A percentile compares a stretch with the other conserved stretches of the same genome.
These are phyloP conservation scores for Laetiporus sulphureus DNA, from an alignment of 1,284 basidiomycete species.

Conservation along the genomic window DNA sequence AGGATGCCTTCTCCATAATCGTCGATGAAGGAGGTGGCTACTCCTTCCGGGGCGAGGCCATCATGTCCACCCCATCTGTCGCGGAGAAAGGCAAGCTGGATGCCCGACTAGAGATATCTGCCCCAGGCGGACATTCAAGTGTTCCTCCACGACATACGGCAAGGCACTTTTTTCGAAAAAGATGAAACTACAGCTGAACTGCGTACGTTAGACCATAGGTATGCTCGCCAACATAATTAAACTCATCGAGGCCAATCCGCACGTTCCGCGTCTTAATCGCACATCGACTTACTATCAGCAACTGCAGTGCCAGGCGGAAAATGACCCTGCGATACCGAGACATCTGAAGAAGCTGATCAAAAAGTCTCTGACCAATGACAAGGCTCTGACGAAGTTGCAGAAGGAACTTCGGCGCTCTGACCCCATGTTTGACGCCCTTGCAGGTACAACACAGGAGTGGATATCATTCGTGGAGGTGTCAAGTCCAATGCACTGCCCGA, in stretches of 20 bases:
- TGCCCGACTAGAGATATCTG: constrained; percentile 41
- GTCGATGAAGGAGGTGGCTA: constrained; percentile 45
- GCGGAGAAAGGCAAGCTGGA: constrained; percentile 65
- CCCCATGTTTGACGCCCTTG: constrained; percentile 27
- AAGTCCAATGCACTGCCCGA: constrained; percentile 55
- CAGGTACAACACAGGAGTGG: constrained; percentile 65
- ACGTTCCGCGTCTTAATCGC: constrained; percentile 28
- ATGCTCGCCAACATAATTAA: constrained; percentile 45
- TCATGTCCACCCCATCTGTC: constrained; percentile 44
- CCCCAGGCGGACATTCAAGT: constrained; percentile 64
- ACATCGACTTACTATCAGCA: constrained; percentile 21
- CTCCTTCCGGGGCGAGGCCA: constrained; percentile 25
- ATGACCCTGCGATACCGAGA: constrained; percentile 36
- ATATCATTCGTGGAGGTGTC: constrained; percentile 61
- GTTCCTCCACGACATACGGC: constrained; percentile 53
- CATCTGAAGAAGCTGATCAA: constrained; percentile 31
- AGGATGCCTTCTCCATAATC: constrained; percentile 47
- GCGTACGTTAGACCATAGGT: constrained; percentile 46
- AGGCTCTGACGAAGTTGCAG: constrained; percentile 36
- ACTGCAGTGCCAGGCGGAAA: constrained; percentile 34
- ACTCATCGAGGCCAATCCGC: constrained; percentile 44
- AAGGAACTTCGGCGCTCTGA: constrained; percentile 26
- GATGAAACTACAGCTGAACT: too few relatives aligned
- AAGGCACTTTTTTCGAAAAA: constrained; percentile 11
- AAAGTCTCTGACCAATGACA: constrained; percentile 30